Conservation (phyloP, 177 flowering plant genomes). For the Vitis hybrid region DNA sequence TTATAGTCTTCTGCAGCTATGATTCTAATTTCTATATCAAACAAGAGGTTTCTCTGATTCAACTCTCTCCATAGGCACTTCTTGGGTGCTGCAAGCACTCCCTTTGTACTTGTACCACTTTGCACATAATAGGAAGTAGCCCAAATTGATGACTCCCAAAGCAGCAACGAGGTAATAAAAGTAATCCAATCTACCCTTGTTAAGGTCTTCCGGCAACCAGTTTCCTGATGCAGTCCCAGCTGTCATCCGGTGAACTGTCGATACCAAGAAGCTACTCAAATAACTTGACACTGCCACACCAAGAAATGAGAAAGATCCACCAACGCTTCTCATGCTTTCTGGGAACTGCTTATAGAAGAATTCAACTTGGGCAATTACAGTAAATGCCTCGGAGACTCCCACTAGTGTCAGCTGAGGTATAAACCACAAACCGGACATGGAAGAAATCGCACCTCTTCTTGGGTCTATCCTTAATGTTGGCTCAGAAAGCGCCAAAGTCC, state of each 20-base stretch:
- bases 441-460: slow-evolving; percentile 32
- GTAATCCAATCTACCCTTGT: slow-evolving; percentile 17
- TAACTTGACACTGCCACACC: slow-evolving; percentile 43
- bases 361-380: slow-evolving; percentile 44
- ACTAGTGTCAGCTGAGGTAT: slow-evolving; percentile 46
- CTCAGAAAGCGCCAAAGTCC: slow-evolving; percentile 28
- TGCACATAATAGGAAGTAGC: slow-evolving; percentile 11
- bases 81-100: neutral
- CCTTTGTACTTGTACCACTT: slow-evolving; percentile 17
- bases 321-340: slow-evolving; percentile 68
- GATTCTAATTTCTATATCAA: too few relatives aligned
- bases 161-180: slow-evolving; percentile 13
- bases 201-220: slow-evolving; percentile 20
- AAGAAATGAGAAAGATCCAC: slow-evolving; percentile 41
- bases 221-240: neutral
- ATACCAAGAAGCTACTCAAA: slow-evolving; percentile 39
- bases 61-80: too few relatives aligned
- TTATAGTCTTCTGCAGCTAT: too few relatives aligned
- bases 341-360: slow-evolving; percentile 78
- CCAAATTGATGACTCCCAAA: slow-evolving; percentile 9
- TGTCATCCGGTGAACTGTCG: slow-evolving; percentile 34
- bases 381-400: slow-evolving; percentile 58
- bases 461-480: slow-evolving; percentile 35
- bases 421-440: slow-evolving; percentile 55
- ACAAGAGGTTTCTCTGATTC: too few relatives aligned